phyloP scores from a whole-genome alignment of 2,329 filamentous ascomycete species.

The Pyrenochaeta sp. region DNA sequence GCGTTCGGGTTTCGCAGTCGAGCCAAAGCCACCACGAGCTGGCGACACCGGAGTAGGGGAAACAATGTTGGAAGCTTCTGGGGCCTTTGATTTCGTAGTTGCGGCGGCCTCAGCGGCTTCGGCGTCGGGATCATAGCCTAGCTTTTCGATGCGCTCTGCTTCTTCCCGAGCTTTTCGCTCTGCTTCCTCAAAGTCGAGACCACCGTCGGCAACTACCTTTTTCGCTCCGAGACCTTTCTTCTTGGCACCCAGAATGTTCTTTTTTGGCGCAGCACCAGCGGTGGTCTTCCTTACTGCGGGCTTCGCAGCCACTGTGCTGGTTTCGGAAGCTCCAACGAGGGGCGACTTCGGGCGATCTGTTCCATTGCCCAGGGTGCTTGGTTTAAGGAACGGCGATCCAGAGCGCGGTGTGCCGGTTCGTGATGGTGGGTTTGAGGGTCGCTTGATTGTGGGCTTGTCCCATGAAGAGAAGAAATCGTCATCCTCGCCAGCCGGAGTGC shows the following conservation, averaged over 20 bases:
- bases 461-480: conserved; percentile 99
- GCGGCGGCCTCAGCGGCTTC: conserved; percentile 61
- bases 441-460: conserved; percentile 98
- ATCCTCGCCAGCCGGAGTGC: conserved; percentile 82
- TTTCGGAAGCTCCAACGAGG: conserved; percentile 60
- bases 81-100: conserved; percentile 50
- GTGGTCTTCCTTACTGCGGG: conserved; percentile 82
- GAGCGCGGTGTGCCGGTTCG: conserved; percentile 86
- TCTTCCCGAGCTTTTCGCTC: conserved; percentile 98
- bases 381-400: conserved; percentile 87
- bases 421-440: conserved; percentile 91
- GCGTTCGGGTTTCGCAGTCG: conserved; percentile 62
- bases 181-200: conserved; percentile 91
- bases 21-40: conserved; percentile 67
- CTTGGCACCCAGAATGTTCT: conserved; percentile 87
- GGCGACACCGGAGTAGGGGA: conserved; percentile 80
- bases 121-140: conserved; percentile 94
- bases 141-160: conserved; percentile 91
- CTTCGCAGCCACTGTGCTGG: conserved; percentile 66
- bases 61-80: conserved; percentile 68
- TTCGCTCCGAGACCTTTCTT: conserved; percentile 65
- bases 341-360: conserved; percentile 82
- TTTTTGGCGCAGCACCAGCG: conserved; percentile 72
- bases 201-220: conserved; percentile 78
- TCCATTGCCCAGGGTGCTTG: conserved; percentile 69